Percentiles rank a stretch among this genome's conserved stretches.
Conservation (phyloP, 257 asterid species). For the Euphrasia confusa region DNA sequence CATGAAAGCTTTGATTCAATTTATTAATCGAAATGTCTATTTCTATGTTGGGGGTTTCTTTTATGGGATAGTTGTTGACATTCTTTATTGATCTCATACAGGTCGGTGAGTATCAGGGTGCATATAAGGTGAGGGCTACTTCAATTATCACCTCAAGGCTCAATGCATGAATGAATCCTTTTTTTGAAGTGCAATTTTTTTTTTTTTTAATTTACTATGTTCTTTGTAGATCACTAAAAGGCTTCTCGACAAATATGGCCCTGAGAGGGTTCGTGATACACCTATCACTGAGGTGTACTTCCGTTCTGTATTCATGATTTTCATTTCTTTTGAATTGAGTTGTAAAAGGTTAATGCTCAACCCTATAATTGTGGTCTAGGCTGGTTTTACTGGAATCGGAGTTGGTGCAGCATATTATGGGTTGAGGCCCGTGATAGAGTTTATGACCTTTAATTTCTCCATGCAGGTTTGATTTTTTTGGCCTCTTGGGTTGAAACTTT, state of each 20-base stretch:
- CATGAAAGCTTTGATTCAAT: slow-evolving; percentile 6
- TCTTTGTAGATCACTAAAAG: slow-evolving; percentile 68
- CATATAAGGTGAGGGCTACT: slow-evolving; percentile 68
- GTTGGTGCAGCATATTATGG: no score
- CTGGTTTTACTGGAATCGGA: slow-evolving; percentile 35
- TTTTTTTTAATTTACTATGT: slow-evolving; percentile 13
- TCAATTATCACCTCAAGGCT: background rate
- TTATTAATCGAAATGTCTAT: background rate
- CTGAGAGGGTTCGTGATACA: slow-evolving; percentile 37
- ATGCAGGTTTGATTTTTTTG: slow-evolving; percentile 63
- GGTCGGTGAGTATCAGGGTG: slow-evolving; percentile 47
- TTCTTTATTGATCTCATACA: slow-evolving; percentile 26
- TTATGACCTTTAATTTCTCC: slow-evolving; percentile 55
- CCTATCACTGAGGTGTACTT: slow-evolving; percentile 89
- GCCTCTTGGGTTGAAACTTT: background rate
- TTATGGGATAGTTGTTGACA: slow-evolving; percentile 21
- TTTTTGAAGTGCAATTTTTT: slow-evolving; percentile 2
- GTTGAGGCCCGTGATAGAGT: no score
- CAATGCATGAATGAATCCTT: background rate
- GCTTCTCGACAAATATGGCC: slow-evolving; percentile 64
- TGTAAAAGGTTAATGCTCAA: slow-evolving; percentile 14
- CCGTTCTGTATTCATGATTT: slow-evolving; percentile 14
- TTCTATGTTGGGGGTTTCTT: slow-evolving; percentile 4
- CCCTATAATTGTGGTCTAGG: slow-evolving; percentile 38
- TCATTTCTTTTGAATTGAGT: slow-evolving; percentile 15